Conservation (phyloP, 2,329 filamentous ascomycete genomes). For the Penicillium freii region DNA sequence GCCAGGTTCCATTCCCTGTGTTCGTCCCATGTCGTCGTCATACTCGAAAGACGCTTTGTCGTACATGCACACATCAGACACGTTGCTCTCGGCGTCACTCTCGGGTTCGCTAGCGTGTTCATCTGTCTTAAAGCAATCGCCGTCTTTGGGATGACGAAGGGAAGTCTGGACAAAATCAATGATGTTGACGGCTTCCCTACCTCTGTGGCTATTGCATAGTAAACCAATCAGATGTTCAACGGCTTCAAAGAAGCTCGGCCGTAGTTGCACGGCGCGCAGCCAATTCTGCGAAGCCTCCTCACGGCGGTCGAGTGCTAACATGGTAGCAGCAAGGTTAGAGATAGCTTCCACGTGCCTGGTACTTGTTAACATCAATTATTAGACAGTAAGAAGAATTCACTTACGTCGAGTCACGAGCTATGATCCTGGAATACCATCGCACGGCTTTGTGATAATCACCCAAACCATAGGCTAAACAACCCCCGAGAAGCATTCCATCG, state of each 20-base stretch:
- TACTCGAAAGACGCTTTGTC: conserved; percentile 59
- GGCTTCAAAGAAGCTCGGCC: conserved; percentile 88
- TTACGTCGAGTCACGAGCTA: conserved; percentile 57
- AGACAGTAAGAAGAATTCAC: conserved; percentile 28
- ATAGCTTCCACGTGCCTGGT: conserved; percentile 83
- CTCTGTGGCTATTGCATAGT: conserved; percentile 76
- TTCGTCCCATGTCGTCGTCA: conserved; percentile 44
- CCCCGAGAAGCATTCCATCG: conserved; percentile 86
- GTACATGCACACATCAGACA: conserved; percentile 53
- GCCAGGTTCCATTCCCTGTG: conserved; percentile 24
- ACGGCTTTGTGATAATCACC: conserved; percentile 72
- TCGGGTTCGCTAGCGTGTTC: conserved; percentile 61
- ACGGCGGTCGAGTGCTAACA: conserved; percentile 77
- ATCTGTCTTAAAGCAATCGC: conserved; percentile 48
- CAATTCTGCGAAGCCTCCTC: conserved; percentile 84
- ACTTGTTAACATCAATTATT: conserved; percentile 24
- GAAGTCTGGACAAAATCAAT: conserved; percentile 81
- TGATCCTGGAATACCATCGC: conserved; percentile 55
- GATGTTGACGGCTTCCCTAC: conserved; percentile 78
- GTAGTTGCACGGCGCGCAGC: conserved; percentile 76
- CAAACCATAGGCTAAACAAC: conserved; percentile 86
- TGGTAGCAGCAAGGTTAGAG: conserved; percentile 86
- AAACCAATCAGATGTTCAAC: conserved; percentile 91
- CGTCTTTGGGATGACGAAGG: conserved; percentile 55
- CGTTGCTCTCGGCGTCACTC: conserved; percentile 54